Evolutionary conservation across 2,329 filamentous ascomycete species (phyloP).

Genomic region (Fusarium udum): DNA sequence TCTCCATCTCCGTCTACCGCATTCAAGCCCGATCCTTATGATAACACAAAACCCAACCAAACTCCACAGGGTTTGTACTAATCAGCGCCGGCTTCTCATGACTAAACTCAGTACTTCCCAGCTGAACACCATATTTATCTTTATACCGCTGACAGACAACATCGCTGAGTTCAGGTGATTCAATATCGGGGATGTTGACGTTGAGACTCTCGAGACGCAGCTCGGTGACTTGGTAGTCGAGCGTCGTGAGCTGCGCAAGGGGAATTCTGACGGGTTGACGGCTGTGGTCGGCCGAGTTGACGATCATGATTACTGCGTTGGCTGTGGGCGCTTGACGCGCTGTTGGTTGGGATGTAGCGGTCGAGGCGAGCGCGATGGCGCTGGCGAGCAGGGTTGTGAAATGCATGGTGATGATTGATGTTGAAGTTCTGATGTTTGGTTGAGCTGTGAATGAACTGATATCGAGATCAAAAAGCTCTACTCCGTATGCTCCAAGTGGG

Average conservation of each 20-base stretch:
- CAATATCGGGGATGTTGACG: slow-evolving; percentile 5
- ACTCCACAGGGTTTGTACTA: slow-evolving; percentile 31
- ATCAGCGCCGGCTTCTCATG: slow-evolving; percentile 21
- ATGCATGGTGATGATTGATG: slow-evolving; percentile 2
- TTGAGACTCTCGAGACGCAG: slow-evolving; percentile 13
- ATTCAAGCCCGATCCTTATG: slow-evolving; percentile 6
- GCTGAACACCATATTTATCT: slow-evolving; percentile 26
- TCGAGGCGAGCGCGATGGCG: slow-evolving; percentile 11
- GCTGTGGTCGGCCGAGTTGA: slow-evolving; percentile 16
- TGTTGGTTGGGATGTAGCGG: neutral
- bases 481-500: accelerated
- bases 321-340: slow-evolving; percentile 5
- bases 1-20: accelerated
- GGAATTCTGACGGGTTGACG: slow-evolving; percentile 25
- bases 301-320: slow-evolving; percentile 11
- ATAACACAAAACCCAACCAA: slow-evolving; percentile 27
- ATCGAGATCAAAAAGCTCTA: accelerated
- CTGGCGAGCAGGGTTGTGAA: slow-evolving; percentile 9
- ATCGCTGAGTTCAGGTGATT: slow-evolving; percentile 5
- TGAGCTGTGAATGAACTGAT: neutral
- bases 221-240: slow-evolving; percentile 18
- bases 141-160: slow-evolving; percentile 26
- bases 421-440: neutral
- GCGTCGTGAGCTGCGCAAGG: slow-evolving; percentile 23
- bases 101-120: slow-evolving; percentile 19